phyloP scores from a whole-genome alignment of 495 filamentous ascomycete genomes.

The Penicillium samsonianum region DNA sequence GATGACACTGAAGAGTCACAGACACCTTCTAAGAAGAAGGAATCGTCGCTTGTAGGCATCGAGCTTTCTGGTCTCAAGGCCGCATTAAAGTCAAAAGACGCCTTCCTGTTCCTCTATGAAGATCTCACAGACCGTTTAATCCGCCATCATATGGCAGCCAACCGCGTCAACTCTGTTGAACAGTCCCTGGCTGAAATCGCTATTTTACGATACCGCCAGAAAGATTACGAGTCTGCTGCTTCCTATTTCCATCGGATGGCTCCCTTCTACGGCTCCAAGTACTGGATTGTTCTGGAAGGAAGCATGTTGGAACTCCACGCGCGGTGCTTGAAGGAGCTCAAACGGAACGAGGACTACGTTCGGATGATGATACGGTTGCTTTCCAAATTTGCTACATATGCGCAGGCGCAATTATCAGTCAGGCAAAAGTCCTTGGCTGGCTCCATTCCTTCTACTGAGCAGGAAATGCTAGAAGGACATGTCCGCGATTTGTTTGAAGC shows the following conservation, averaged over 20 bases:
- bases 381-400: conserved; percentile 61
- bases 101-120: conserved; percentile 64
- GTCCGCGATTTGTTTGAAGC: conserved; percentile 64
- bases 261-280: conserved; percentile 75
- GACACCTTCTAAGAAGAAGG: conserved; percentile 37
- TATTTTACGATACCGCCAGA: conserved; percentile 69
- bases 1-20: conserved; percentile 21
- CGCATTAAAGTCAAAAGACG: conserved; percentile 35
- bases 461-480: conserved; percentile 60
- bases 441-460: conserved; percentile 45
- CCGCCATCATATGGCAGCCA: conserved; percentile 75
- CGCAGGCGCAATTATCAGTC: conserved; percentile 35
- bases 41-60: conserved; percentile 41
- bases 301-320: conserved; percentile 85
- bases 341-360: conserved; percentile 77
- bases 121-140: conserved; percentile 68
- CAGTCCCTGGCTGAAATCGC: conserved; percentile 83
- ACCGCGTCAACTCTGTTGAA: conserved; percentile 72
- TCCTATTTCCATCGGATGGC: conserved; percentile 79
- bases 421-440: conserved; percentile 38
- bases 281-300: conserved; percentile 79
- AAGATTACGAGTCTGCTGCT: conserved; percentile 71
- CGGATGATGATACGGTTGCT: conserved; percentile 72
- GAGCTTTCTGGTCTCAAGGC: conserved; percentile 32
- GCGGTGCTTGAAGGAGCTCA: conserved; percentile 75